Conservation (phyloP, 305 asterid genomes). For the Stenogyne calaminthoides region DNA sequence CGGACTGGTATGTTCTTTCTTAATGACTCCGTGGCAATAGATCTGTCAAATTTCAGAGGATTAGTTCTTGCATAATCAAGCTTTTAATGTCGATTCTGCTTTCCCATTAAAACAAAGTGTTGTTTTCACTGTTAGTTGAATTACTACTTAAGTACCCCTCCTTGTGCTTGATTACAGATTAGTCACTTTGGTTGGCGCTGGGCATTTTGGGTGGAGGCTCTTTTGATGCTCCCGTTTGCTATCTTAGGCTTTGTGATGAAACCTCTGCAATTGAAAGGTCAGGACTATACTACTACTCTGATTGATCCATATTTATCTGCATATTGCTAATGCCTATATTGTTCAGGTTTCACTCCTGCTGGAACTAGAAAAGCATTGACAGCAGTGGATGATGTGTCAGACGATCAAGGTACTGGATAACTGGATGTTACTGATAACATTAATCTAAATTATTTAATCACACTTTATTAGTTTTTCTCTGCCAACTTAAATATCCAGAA, state of each 20-base stretch:
- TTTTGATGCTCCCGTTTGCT: conserved; percentile 95
- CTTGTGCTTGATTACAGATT: conserved; percentile 50
- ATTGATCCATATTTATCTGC: conserved; percentile 14
- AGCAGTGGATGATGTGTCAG: conserved; percentile 45
- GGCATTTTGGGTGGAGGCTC: conserved; percentile 90
- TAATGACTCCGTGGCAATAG: conserved; percentile 4
- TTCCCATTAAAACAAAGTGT: background rate
- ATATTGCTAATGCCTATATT: conserved; percentile 36
- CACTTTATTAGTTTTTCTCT: conserved; percentile 18
- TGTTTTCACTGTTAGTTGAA: background rate
- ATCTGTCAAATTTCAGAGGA: conserved; percentile 2
- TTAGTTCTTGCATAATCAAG: conserved; percentile 7
- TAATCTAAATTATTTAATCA: conserved; percentile 9
- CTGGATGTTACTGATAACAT: conserved; percentile 20
- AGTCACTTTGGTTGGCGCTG: conserved; percentile 77
- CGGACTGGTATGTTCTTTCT: conserved; percentile 70
- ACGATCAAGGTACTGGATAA: conserved; percentile 56
- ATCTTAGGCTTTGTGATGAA: conserved; percentile 86
- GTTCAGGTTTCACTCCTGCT: conserved; percentile 65
- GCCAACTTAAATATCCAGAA: conserved; percentile 13
- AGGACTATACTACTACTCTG: conserved; percentile 16
- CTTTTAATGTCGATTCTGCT: background rate
- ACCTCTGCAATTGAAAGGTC: conserved; percentile 95
- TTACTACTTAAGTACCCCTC: background rate
- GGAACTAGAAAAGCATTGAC: conserved; percentile 53